These are phyloP conservation scores for Mortierella claussenii DNA, from an alignment of 192 early-diverging fungal genomes.

Conservation along the genomic window DNA sequence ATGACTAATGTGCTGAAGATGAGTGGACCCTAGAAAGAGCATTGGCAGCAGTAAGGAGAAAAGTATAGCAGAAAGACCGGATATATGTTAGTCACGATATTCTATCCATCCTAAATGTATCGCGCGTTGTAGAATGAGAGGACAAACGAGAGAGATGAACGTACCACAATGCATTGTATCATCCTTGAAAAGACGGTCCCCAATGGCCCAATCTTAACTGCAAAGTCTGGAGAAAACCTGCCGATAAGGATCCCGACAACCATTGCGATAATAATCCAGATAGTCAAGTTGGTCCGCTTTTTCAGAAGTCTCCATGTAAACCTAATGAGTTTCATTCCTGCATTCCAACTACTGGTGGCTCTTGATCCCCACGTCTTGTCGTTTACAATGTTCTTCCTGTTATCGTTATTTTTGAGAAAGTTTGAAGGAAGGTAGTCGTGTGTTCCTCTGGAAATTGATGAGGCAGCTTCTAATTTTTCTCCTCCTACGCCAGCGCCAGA, in stretches of 20 bases:
- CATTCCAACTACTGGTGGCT: too few relatives aligned
- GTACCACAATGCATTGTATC: constrained; percentile 58
- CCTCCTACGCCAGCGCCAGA: too few relatives aligned
- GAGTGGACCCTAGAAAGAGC: constrained; percentile 59
- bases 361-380: background rate
- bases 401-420: background rate
- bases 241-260: constrained; percentile 62
- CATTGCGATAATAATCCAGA: constrained; percentile 62
- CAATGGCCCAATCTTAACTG: constrained; percentile 54
- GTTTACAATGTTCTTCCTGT: background rate
- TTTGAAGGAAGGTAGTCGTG: background rate
- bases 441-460: background rate
- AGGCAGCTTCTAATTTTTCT: background rate
- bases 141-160: background rate
- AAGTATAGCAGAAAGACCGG: background rate
- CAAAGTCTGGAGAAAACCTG: constrained; percentile 44
- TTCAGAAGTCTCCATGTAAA: constrained; percentile 18
- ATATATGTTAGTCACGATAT: too few relatives aligned
- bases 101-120: too few relatives aligned
- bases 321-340: background rate
- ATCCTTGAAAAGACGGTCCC: constrained; percentile 62
- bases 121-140: background rate
- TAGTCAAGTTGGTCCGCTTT: constrained; percentile 51
- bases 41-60: background rate
- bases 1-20: constrained; percentile 76